Conservation (phyloP, 2,329 filamentous ascomycete species). For the Xylogone sp. region DNA sequence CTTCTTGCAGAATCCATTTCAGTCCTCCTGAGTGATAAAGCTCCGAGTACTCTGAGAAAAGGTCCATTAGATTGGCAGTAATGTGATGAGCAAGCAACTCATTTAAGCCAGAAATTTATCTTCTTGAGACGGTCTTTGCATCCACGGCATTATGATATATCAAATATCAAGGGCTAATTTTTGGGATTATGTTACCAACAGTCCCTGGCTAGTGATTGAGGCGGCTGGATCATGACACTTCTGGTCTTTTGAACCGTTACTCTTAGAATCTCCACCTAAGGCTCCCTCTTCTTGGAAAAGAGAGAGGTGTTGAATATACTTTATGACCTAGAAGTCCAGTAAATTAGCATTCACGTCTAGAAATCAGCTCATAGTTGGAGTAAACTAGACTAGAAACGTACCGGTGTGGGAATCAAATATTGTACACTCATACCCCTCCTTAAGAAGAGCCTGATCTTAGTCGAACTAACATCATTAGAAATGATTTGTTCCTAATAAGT, state of each 20-base stretch:
- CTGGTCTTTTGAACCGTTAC: background rate
- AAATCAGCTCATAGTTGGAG: background rate
- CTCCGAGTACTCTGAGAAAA: too few relatives aligned
- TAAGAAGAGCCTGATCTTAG: slow-evolving; percentile 75
- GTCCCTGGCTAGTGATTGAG: background rate
- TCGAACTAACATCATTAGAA: slow-evolving; percentile 75
- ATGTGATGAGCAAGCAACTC: too few relatives aligned
- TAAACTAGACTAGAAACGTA: slow-evolving; percentile 27
- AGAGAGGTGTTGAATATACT: background rate
- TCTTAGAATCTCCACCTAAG: background rate
- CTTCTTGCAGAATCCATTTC: too few relatives aligned
- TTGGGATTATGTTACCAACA: background rate
- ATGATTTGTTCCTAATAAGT: slow-evolving; percentile 67
- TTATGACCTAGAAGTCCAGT: background rate
- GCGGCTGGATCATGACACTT: background rate
- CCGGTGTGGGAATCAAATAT: slow-evolving; percentile 66
- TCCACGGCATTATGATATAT: too few relatives aligned
- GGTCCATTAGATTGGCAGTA: too few relatives aligned
- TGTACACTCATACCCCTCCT: slow-evolving; percentile 76
- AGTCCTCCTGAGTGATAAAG: too few relatives aligned
- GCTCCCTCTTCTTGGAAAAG: background rate
- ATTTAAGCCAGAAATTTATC: too few relatives aligned
- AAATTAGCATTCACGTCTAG: background rate
- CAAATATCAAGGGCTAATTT: background rate
- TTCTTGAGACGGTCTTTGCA: too few relatives aligned